These are phyloP conservation scores for Malus hybrid DNA, from an alignment of 331 rosid species.

Conservation along the genomic window DNA sequence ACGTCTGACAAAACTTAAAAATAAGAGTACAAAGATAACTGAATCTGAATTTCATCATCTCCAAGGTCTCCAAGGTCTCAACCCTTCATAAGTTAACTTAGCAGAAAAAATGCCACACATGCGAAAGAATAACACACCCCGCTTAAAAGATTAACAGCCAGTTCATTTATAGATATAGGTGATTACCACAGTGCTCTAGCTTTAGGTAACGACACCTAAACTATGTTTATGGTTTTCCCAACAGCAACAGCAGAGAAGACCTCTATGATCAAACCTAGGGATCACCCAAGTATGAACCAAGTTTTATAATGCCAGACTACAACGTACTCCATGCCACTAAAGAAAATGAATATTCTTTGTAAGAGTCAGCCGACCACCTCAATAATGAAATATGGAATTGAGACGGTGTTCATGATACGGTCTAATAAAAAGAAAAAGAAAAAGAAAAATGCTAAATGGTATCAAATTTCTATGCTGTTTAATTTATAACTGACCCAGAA, in stretches of 20 bases:
- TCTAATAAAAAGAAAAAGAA: not conserved
- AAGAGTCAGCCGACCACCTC: no score
- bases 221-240: no score
- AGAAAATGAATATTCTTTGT: no score
- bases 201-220: no score
- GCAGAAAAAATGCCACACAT: no score
- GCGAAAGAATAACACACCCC: no score
- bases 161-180: no score
- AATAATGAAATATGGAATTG: no score
- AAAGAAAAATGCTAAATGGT: not conserved
- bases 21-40: not conserved
- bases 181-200: no score
- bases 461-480: not conserved
- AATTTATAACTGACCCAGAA: not conserved
- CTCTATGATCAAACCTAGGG: not conserved
- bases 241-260: no score
- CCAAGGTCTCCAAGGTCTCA: not conserved
- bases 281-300: not conserved
- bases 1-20: not conserved
- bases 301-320: not conserved
- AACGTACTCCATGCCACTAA: not conserved
- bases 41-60: not conserved
- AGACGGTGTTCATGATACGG: no score
- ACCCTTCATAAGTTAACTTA: not conserved
- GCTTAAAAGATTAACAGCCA: no score